Conservation (phyloP, 768 basidiomycete species). For the Pleurotus tuoliensis region DNA sequence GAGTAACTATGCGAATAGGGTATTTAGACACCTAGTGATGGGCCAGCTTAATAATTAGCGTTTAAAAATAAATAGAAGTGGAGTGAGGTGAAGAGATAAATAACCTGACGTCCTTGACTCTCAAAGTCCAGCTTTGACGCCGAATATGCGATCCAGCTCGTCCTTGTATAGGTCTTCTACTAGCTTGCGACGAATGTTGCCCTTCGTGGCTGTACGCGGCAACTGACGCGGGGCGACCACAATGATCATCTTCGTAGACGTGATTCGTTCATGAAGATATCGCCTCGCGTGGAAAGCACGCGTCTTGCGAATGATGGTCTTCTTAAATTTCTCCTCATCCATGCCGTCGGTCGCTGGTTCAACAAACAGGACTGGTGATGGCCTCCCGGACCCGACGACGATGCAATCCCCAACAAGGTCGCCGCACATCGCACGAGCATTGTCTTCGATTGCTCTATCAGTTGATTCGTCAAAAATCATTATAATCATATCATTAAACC, state of each 20-base stretch:
- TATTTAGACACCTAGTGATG: too few relatives aligned
- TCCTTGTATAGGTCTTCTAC: slow-evolving; percentile 65
- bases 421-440: slow-evolving; percentile 62
- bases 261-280: slow-evolving; percentile 78
- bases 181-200: slow-evolving; percentile 73
- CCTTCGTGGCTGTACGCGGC: slow-evolving; percentile 77
- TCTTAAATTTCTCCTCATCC: slow-evolving; percentile 56
- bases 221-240: slow-evolving; percentile 61
- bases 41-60: too few relatives aligned
- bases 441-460: slow-evolving; percentile 70
- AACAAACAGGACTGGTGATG: slow-evolving; percentile 73
- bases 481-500: slow-evolving; percentile 17
- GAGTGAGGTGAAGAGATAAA: too few relatives aligned
- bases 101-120: too few relatives aligned
- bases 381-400: slow-evolving; percentile 73
- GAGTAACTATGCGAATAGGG: too few relatives aligned
- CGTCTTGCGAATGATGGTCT: slow-evolving; percentile 73
- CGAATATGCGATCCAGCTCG: slow-evolving; percentile 58
- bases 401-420: slow-evolving; percentile 68
- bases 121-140: background rate
- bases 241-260: slow-evolving; percentile 58
- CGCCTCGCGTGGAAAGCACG: slow-evolving; percentile 69
- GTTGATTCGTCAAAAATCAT: background rate
- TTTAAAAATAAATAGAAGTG: too few relatives aligned
- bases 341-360: slow-evolving; percentile 50